A percentile compares a stretch with the other conserved stretches of the same genome.
Conservation (phyloP, 1,139 yeast species). For the Debaryomyces singareniensis region DNA sequence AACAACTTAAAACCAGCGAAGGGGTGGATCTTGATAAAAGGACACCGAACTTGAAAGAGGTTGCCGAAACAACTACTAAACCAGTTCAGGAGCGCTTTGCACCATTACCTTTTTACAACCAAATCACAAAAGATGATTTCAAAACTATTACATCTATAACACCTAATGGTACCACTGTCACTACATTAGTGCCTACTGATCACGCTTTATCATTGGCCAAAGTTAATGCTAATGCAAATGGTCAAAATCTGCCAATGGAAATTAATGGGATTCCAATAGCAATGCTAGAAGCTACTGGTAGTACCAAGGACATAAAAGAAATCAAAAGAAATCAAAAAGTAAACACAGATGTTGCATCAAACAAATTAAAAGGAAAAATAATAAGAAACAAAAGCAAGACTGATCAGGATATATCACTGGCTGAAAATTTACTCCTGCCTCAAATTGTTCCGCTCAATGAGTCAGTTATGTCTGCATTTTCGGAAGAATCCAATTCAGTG, state of each 20-base stretch:
- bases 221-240: constrained; percentile 56
- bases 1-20: constrained; percentile 36
- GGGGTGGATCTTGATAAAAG: constrained; percentile 10
- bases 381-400: background rate
- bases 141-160: constrained; percentile 80
- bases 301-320: constrained; percentile 32
- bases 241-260: constrained; percentile 50
- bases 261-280: constrained; percentile 78
- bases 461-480: background rate
- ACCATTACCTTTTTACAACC: constrained; percentile 90
- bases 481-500: background rate
- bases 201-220: constrained; percentile 57
- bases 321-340: background rate
- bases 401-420: background rate
- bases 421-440: background rate
- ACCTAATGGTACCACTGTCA: constrained; percentile 87
- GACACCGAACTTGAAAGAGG: constrained; percentile 6
- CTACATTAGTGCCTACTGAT: constrained; percentile 84
- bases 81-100: constrained; percentile 30
- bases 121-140: constrained; percentile 87
- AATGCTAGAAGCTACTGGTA: constrained; percentile 78
- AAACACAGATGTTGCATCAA: background rate
- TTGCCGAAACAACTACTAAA: constrained; percentile 6
- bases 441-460: background rate
- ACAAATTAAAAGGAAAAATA: background rate